phyloP scores from a whole-genome alignment of 2,329 filamentous ascomycete genomes.

The Metarhizium robertsii region DNA sequence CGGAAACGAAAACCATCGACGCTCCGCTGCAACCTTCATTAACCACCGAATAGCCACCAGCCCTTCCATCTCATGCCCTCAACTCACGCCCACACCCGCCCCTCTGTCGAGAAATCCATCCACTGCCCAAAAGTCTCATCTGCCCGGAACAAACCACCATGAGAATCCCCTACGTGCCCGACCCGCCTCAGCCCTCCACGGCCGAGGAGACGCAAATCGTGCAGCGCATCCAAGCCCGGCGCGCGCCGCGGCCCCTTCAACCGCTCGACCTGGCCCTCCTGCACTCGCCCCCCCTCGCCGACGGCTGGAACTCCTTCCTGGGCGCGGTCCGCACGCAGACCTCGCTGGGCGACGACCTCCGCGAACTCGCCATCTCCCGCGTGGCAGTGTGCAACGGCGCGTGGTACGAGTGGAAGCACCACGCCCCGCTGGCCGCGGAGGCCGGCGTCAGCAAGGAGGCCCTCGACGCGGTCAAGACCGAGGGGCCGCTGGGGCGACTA shows the following conservation, averaged over 20 bases:
- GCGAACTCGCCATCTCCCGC: conserved; percentile 72
- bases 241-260: conserved; percentile 60
- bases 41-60: too few relatives aligned
- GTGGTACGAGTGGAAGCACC: conserved; percentile 79
- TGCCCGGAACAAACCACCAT: conserved; percentile 28
- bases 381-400: conserved; percentile 73
- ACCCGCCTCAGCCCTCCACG: conserved; percentile 36
- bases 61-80: too few relatives aligned
- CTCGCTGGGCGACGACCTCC: conserved; percentile 42
- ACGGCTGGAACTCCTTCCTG: conserved; percentile 66
- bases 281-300: conserved; percentile 63
- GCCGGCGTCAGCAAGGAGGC: conserved; percentile 47
- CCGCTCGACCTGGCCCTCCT: conserved; percentile 68
- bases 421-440: conserved; percentile 56
- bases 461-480: conserved; percentile 34
- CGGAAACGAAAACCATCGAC: too few relatives aligned
- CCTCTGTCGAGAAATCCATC: too few relatives aligned
- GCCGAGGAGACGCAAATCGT: conserved; percentile 48
- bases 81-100: too few relatives aligned
- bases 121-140: too few relatives aligned
- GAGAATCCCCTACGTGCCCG: conserved; percentile 57
- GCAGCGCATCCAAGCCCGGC: conserved; percentile 53
- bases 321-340: conserved; percentile 51
- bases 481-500: conserved; percentile 11
- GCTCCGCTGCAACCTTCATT: too few relatives aligned